A percentile compares a stretch with the other conserved stretches of the same genome.
phyloP scores from a whole-genome alignment of 2,329 filamentous ascomycete species.

The Kalmusia sp. region DNA sequence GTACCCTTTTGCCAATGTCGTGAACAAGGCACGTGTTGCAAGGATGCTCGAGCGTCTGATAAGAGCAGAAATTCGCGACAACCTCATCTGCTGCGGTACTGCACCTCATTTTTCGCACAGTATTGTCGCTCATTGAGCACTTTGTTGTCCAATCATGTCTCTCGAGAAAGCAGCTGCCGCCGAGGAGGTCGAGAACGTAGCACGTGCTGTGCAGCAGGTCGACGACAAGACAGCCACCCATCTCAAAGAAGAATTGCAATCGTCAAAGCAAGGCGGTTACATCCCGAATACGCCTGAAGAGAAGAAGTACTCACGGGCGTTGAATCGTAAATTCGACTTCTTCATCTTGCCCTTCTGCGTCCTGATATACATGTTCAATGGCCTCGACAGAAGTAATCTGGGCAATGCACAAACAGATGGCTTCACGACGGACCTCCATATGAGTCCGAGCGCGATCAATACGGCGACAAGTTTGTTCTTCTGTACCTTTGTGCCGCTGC shows the following conservation, averaged over 20 bases:
- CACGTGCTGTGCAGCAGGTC: neutral
- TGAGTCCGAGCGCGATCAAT: slow-evolving; percentile 30
- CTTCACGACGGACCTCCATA: slow-evolving; percentile 29
- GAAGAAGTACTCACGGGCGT: slow-evolving; percentile 8
- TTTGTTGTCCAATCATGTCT: neutral
- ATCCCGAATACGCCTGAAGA: slow-evolving; percentile 8
- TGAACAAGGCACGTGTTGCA: neutral
- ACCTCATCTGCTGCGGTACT: too few species aligned
- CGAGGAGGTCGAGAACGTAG: slow-evolving; percentile 4
- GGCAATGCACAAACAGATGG: slow-evolving; percentile 36
- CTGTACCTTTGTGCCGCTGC: slow-evolving; percentile 30
- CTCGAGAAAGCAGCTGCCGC: neutral
- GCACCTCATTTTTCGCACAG: neutral
- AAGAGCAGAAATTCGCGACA: neutral
- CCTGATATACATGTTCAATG: slow-evolving; percentile 31
- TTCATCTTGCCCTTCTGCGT: slow-evolving; percentile 28
- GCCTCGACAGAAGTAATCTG: slow-evolving; percentile 31
- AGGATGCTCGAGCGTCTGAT: neutral
- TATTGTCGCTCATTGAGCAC: too few species aligned
- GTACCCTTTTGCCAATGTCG: neutral
- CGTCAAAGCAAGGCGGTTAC: slow-evolving; percentile 14
- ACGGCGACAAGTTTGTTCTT: slow-evolving; percentile 34
- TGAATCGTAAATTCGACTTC: slow-evolving; percentile 30
- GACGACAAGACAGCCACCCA: slow-evolving; percentile 9
- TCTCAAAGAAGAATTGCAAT: slow-evolving; percentile 7